Evolutionary conservation across 2,329 filamentous ascomycete species (phyloP).

Genomic region (Colletotrichum cordylinicola): DNA sequence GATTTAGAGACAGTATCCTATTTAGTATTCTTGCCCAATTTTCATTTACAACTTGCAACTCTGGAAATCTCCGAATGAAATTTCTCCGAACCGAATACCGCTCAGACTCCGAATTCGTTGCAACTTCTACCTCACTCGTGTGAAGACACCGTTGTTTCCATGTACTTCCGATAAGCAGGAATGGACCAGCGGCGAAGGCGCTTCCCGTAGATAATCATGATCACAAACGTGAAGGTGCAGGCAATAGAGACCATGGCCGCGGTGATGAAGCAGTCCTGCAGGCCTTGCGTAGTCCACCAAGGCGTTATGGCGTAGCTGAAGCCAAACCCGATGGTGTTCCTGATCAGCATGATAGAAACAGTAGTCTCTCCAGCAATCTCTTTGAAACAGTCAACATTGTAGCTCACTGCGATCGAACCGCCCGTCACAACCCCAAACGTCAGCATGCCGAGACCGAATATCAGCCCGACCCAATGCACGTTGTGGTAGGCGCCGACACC

Average conservation of each 20-base stretch:
- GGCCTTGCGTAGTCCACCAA: neutral
- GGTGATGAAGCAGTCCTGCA: neutral
- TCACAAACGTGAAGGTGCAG: neutral
- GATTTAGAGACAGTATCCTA: too few relatives aligned
- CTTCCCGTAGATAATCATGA: neutral
- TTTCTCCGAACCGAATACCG: accelerated
- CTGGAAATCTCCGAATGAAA: neutral
- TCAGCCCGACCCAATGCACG: neutral
- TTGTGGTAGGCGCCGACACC: neutral
- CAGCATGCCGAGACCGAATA: neutral
- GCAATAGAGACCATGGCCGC: neutral
- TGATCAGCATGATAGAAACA: neutral
- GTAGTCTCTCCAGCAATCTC: neutral
- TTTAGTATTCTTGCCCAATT: neutral
- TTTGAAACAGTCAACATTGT: neutral
- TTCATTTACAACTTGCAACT: accelerated
- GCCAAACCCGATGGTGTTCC: neutral
- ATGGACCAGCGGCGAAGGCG: neutral
- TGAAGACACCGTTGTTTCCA: neutral
- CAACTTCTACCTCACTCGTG: neutral
- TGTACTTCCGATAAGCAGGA: neutral
- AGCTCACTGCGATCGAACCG: neutral
- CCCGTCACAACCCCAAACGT: neutral
- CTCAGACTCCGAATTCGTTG: too few relatives aligned
- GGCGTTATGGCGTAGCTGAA: neutral